Evolutionary conservation across 345 rosid genomes (phyloP).

Genomic region (Bretschneidera sinensis): DNA sequence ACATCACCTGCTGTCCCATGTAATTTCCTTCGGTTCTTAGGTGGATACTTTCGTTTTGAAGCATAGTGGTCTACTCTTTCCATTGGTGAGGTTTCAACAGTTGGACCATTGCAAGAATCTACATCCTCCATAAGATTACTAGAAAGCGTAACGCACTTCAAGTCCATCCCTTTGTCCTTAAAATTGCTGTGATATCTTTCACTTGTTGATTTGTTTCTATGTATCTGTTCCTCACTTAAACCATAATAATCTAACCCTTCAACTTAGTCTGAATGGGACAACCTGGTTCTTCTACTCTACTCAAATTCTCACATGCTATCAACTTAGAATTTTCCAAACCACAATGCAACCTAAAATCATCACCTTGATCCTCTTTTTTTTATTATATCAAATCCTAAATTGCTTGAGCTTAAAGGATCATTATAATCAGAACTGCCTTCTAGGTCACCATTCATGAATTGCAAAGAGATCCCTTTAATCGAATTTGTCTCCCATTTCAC

Average conservation of each 20-base stretch:
- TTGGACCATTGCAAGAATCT: slow-evolving; percentile 40
- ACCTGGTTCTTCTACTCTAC: slow-evolving; percentile 15
- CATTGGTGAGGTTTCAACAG: slow-evolving; percentile 27
- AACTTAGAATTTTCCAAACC: slow-evolving; percentile 24
- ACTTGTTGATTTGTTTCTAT: slow-evolving; percentile 16
- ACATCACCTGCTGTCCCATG: slow-evolving; percentile 44
- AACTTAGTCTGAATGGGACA: slow-evolving; percentile 8
- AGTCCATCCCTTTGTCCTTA: slow-evolving; percentile 30
- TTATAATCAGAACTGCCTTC: slow-evolving; percentile 29
- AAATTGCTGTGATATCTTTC: slow-evolving; percentile 27
- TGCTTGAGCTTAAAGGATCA: slow-evolving; percentile 22
- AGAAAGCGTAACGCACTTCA: slow-evolving; percentile 26
- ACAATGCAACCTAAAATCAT: slow-evolving; percentile 19
- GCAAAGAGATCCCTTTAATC: slow-evolving; percentile 62
- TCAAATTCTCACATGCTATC: slow-evolving; percentile 18
- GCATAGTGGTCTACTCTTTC: slow-evolving; percentile 22
- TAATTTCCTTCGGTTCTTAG: slow-evolving; percentile 25
- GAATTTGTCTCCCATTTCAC: slow-evolving; percentile 87
- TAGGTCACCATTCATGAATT: slow-evolving; percentile 26
- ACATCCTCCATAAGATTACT: slow-evolving; percentile 39
- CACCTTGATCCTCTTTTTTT: slow-evolving; percentile 33
- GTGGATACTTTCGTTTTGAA: slow-evolving; percentile 22
- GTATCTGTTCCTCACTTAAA: slow-evolving; percentile 23
- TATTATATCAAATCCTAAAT: slow-evolving; percentile 23
- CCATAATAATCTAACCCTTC: slow-evolving; percentile 29